A percentile compares a stretch with the other conserved stretches of the same genome.
Evolutionary conservation across 371 early-diverging fungal genomes (phyloP).

Genomic region (Blyttiomyces sp.): DNA sequence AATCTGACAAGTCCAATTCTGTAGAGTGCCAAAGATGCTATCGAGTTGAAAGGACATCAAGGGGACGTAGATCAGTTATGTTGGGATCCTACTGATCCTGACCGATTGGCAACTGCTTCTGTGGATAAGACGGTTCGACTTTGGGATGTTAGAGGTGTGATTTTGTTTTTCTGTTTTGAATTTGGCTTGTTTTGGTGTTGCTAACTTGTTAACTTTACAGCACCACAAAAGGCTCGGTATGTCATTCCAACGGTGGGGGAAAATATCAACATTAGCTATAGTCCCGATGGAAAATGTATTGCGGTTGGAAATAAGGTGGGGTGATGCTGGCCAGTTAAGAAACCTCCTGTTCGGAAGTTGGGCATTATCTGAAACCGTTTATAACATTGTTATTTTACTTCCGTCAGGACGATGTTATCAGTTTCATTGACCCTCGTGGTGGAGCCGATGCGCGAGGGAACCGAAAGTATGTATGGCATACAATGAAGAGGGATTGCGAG

Average conservation of each 20-base stretch:
- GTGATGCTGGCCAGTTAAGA: not conserved
- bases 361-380: not conserved
- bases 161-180: not conserved
- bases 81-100: conserved; percentile 78
- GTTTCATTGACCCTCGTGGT: conserved; percentile 72
- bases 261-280: conserved; percentile 85
- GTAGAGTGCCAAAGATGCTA: conserved; percentile 10
- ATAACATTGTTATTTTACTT: not conserved
- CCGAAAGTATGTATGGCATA: conserved; percentile 47
- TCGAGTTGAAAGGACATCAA: conserved; percentile 76
- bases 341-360: not conserved
- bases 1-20: not conserved
- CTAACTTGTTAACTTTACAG: no score
- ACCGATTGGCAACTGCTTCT: conserved; percentile 78
- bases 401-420: conserved; percentile 63
- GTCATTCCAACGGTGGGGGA: conserved; percentile 71
- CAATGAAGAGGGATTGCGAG: conserved; percentile 56
- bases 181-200: not conserved
- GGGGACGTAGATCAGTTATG: conserved; percentile 81
- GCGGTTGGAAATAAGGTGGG: conserved; percentile 79
- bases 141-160: conserved; percentile 81
- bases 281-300: conserved; percentile 72
- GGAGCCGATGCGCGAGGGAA: conserved; percentile 33
- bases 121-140: conserved; percentile 80
- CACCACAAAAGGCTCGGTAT: conserved; percentile 42